Percentiles rank a stretch among this genome's conserved stretches.
These are phyloP conservation scores for Pseudisothecium myosuroides DNA, from an alignment of 225 moss, liverwort and hornwort species.

Conservation along the genomic window DNA sequence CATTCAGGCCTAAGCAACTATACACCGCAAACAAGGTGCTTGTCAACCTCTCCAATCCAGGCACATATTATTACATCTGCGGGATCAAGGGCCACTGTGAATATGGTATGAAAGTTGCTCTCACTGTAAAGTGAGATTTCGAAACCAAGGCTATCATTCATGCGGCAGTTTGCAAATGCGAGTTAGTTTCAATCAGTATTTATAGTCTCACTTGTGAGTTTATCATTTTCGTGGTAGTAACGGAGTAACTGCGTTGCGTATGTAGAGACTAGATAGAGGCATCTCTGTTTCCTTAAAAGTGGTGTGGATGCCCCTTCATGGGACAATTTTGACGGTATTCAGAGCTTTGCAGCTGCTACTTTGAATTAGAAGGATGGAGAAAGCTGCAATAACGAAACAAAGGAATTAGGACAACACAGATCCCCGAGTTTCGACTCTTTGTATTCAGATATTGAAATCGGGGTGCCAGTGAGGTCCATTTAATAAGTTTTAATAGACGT, in stretches of 20 bases:
- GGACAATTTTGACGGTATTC: background rate
- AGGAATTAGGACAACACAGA: too few species aligned
- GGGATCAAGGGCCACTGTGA: slow-evolving; percentile 20
- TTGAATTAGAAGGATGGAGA: background rate
- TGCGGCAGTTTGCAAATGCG: background rate
- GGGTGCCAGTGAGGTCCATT: background rate
- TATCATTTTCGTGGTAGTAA: background rate
- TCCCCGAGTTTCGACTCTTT: background rate
- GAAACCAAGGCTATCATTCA: background rate
- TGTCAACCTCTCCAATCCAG: background rate
- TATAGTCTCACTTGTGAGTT: background rate
- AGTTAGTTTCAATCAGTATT: background rate
- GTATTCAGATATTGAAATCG: background rate
- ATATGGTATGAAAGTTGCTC: slow-evolving; percentile 22
- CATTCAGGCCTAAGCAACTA: background rate
- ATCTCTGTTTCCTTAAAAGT: background rate
- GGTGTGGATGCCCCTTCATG: background rate
- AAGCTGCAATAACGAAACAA: background rate
- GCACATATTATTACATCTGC: slow-evolving; percentile 14
- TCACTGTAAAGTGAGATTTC: background rate
- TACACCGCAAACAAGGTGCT: slow-evolving; percentile 3
- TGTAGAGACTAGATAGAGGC: background rate
- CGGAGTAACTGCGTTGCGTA: background rate
- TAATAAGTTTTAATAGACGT: background rate
- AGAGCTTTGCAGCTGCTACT: background rate